These are phyloP conservation scores for Talaromyces proteolyticus DNA, from an alignment of 495 filamentous ascomycete genomes.

Conservation along the genomic window DNA sequence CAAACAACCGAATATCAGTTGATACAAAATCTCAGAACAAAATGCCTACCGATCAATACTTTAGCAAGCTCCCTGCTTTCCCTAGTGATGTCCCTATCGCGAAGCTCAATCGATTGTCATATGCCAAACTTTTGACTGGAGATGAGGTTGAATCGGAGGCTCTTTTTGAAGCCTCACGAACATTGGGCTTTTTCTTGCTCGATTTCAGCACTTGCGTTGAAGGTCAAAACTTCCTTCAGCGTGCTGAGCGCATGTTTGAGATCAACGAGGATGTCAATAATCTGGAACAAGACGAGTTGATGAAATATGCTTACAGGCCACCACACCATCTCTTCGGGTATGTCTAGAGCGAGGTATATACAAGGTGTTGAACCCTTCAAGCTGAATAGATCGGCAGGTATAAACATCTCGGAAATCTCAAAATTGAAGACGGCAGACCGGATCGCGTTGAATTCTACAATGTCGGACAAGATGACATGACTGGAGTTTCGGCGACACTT, in stretches of 20 bases:
- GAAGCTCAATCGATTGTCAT: conserved; percentile 4
- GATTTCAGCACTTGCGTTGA: conserved; percentile 11
- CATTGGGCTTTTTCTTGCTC: conserved; percentile 18
- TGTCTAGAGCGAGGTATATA: too few relatives aligned
- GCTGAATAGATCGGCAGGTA: not conserved
- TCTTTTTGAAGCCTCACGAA: conserved; percentile 7
- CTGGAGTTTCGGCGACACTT: not conserved
- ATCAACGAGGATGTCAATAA: conserved; percentile 9
- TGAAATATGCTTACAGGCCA: not conserved
- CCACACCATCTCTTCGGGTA: conserved; percentile 10
- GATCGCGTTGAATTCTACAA: not conserved
- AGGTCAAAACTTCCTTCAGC: conserved; percentile 11
- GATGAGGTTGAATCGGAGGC: not conserved
- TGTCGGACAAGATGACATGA: not conserved
- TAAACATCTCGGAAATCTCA: not conserved
- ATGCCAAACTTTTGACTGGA: not conserved
- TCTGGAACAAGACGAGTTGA: conserved; percentile 6
- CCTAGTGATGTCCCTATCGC: conserved; percentile 11
- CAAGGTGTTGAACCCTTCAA: too few relatives aligned
- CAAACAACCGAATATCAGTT: too few relatives aligned
- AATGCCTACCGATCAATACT: conserved; percentile 6
- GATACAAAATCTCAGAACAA: too few relatives aligned
- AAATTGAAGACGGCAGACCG: not conserved
- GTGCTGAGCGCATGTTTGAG: conserved; percentile 10
- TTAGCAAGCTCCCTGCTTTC: conserved; percentile 13